Evolutionary conservation across 2,329 filamentous ascomycete species (phyloP), one percentile per base, ranked within the genome.

Genomic region (Paraphaeosphaeria sporulosa): DNA sequence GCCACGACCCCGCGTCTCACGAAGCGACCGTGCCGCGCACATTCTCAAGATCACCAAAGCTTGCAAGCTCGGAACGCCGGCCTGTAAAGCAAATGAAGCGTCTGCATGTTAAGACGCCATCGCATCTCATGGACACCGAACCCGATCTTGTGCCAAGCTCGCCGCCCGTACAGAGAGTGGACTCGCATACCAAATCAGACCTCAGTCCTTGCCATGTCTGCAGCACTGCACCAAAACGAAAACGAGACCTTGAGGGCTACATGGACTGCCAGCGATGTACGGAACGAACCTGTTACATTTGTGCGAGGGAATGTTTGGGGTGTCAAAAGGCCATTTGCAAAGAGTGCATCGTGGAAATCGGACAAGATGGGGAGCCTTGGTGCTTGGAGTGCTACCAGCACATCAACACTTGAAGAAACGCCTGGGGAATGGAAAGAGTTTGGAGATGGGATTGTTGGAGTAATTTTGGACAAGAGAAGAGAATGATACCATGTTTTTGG

Each of bases 211-310:
- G 89, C 73, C 87, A 91, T 77, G 86, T 90, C 64, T 92, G 89
- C 80, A 85, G 85, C 68, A 85, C 87, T 44, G 84, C 85, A 56
- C 89, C 89, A 1, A 88, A 83, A 55, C 87, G 87, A 66, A 89
- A 86, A 71, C 83, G 83, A 6, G 88, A 91, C 58, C 82, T 91
- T 36, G 88, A 90, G 73, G 86, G 85, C 10, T 91, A 87, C 70
- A 84, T 87, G 49, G 82, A 87, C 67, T 92, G 89, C 72, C 79
- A 85, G 65, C 83, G 85, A 15, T 92, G 89, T 70, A 80, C 82
- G 10, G 79, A 85, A 63, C 82, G 88, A 44, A 86, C 89, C 0
- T 92, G 89, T 72, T 91, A 85, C 69, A 82, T 92, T n/a, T 92
- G 89, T 72, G 85, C 90, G 47, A 80, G 89, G 27, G 80, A 86